Evolutionary conservation across 2,329 filamentous ascomycete genomes (phyloP).

Genomic region (Fusarium begoniae): DNA sequence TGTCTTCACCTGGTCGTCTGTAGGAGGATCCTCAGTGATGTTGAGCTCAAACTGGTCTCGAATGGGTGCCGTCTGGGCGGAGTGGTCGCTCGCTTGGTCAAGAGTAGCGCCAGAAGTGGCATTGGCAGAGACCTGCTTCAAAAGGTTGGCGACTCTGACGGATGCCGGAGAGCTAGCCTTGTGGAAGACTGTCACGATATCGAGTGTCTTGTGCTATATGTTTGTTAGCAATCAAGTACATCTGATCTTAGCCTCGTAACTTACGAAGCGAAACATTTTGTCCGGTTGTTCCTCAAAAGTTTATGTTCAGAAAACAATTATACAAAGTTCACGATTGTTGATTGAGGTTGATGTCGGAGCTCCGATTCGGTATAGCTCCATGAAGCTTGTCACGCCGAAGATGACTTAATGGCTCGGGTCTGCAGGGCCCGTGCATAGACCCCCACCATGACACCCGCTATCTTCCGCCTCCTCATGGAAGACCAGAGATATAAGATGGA

Average conservation of each 20-base stretch:
- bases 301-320: constrained; percentile 1
- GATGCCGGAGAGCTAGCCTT: constrained; percentile 79
- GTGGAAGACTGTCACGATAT: constrained; percentile 97
- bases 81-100: constrained; percentile 81
- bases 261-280: constrained; percentile 60
- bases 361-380: constrained; percentile 43
- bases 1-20: constrained; percentile 80
- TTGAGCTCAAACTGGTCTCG: constrained; percentile 85
- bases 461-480: neutral
- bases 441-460: constrained; percentile 17
- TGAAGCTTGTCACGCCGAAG: constrained; percentile 40
- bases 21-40: constrained; percentile 82
- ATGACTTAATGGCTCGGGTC: constrained; percentile 40
- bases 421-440: constrained; percentile 34
- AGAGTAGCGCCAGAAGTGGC: constrained; percentile 73
- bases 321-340: neutral
- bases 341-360: constrained; percentile 35
- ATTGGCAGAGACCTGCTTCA: constrained; percentile 82
- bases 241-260: constrained; percentile 28
- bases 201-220: constrained; percentile 76
- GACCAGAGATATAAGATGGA: neutral
- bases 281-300: neutral
- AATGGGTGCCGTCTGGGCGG: constrained; percentile 61
- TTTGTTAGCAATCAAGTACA: constrained; percentile 26
- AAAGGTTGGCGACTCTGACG: constrained; percentile 74